Evolutionary conservation across 345 rosid genomes (phyloP).

Genomic region (Arabidopsis suecica): DNA sequence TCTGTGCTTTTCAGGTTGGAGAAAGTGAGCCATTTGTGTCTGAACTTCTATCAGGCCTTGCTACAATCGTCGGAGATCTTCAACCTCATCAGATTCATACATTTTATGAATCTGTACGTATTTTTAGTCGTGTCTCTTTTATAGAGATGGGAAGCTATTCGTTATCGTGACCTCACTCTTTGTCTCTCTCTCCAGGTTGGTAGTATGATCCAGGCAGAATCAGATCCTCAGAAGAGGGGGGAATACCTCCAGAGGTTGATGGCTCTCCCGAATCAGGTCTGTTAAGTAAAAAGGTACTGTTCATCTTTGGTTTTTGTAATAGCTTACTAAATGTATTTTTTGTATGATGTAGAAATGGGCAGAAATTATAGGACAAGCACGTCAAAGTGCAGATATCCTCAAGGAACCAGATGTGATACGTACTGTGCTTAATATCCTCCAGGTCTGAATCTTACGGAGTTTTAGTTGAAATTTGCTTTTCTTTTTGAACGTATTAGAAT

Average conservation of each 20-base stretch:
- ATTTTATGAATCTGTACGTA: conserved; percentile 92
- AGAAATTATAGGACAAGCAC: conserved; percentile 93
- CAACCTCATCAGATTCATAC: conserved; percentile 97
- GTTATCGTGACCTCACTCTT: conserved; percentile 4
- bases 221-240: conserved; percentile 92
- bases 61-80: conserved; percentile 84
- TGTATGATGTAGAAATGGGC: conserved; percentile 80
- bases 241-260: conserved; percentile 92
- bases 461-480: conserved; percentile 8
- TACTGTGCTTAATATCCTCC: conserved; percentile 88
- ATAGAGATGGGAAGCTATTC: conserved; percentile 10
- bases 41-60: conserved; percentile 90
- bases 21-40: conserved; percentile 97
- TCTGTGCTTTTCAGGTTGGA: conserved; percentile 69
- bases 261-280: conserved; percentile 95
- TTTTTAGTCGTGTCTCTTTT: conserved; percentile 8
- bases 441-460: conserved; percentile 55
- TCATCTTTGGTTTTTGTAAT: conserved; percentile 30
- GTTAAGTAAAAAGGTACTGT: conserved; percentile 7
- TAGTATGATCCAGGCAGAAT: conserved; percentile 92
- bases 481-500: conserved; percentile 3
- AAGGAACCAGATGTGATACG: conserved; percentile 88
- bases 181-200: conserved; percentile 63
- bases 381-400: conserved; percentile 84
- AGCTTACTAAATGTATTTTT: conserved; percentile 21